phyloP scores from a whole-genome alignment of 1,284 basidiomycete species.

The Waitea zeae region DNA sequence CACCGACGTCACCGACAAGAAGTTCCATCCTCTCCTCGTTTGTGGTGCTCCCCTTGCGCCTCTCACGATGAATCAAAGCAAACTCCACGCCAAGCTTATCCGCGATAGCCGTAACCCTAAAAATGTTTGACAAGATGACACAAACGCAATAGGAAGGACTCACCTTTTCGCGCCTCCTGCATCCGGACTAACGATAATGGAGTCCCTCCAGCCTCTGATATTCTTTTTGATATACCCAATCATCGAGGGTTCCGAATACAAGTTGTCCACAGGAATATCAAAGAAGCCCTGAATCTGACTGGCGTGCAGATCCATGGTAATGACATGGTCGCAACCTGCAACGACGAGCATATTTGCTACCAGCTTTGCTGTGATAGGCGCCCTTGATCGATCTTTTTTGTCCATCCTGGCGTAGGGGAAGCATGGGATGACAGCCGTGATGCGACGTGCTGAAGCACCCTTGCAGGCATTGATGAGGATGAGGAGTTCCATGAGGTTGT shows the following conservation, averaged over 20 bases:
- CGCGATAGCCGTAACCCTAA: conserved; percentile 83
- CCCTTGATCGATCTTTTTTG: conserved; percentile 95
- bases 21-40: conserved; percentile 80
- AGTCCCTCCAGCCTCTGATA: conserved; percentile 77
- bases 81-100: conserved; percentile 95
- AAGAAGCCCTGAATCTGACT: conserved; percentile 99
- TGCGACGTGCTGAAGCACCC: conserved; percentile 88
- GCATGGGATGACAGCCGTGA: conserved; percentile 96
- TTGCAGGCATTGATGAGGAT: conserved; percentile 91
- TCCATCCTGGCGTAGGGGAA: conserved; percentile 96
- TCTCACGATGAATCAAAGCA: conserved; percentile 90
- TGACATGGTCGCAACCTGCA: conserved; percentile 96
- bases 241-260: conserved; percentile 83
- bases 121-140: conserved; percentile 3
- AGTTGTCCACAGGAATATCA: conserved; percentile 96
- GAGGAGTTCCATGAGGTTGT: conserved; percentile 83
- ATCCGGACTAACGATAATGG: conserved; percentile 93
- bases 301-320: conserved; percentile 97
- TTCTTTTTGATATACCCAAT: conserved; percentile 78
- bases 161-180: conserved; percentile 96
- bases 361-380: conserved; percentile 96
- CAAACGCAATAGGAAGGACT: conserved; percentile 13
- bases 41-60: conserved; percentile 33
- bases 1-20: conserved; percentile 90
- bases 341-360: conserved; percentile 96